A percentile compares a stretch with the other conserved stretches of the same genome.
Evolutionary conservation across 257 asterid genomes (phyloP).

Genomic region (Henckelia pumila): DNA sequence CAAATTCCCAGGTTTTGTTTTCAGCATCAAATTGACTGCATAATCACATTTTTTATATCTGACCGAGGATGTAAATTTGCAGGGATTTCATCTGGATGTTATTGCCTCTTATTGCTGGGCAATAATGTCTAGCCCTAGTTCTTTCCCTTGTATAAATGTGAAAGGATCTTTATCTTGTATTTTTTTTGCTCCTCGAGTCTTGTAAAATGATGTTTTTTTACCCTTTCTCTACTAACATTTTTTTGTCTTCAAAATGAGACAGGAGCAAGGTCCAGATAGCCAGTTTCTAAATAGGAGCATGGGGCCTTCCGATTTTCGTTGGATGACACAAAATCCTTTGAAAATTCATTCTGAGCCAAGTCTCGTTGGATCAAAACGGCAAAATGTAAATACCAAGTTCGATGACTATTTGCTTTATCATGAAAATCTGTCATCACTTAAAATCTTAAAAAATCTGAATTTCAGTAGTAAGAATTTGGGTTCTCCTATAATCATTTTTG

Average conservation of each 20-base stretch:
- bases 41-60: constrained; percentile 5
- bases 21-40: constrained; percentile 1
- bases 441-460: constrained; percentile 12
- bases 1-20: not conserved
- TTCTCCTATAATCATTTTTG: not conserved
- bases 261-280: constrained; percentile 74
- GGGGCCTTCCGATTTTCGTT: constrained; percentile 49
- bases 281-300: constrained; percentile 52
- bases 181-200: constrained; percentile 21
- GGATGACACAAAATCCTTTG: constrained; percentile 59
- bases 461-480: not conserved
- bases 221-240: not conserved
- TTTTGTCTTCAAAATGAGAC: constrained; percentile 28
- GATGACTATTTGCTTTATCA: not conserved
- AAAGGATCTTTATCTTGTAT: not conserved
- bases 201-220: not conserved
- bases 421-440: constrained; percentile 1
- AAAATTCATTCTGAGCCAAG: constrained; percentile 47
- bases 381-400: constrained; percentile 44
- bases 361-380: constrained; percentile 63
- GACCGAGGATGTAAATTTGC: not conserved
- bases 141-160: constrained; percentile 2
- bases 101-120: not conserved
- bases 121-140: not conserved
- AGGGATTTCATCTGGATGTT: not conserved